Base-by-base conservation (phyloP, 257 asterid species). In the Lycium barbarum region DNA sequence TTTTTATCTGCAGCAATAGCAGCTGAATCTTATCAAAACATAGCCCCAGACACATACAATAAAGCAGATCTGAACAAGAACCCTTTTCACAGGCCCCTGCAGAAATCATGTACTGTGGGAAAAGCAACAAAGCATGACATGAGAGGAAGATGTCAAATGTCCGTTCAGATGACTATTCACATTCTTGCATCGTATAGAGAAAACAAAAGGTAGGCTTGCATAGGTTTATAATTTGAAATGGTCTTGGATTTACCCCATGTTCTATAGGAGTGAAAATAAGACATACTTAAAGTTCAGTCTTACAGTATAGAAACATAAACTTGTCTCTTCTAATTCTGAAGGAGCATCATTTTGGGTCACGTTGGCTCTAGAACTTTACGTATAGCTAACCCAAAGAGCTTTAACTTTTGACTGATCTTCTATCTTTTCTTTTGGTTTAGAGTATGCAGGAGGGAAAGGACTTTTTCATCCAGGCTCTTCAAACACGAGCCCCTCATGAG, bases 1-100 rank as follows among this genome's bases (percentile, higher is more conserved):
- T 90, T 93, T 89, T 94, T 95, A 86, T 95, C 99, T 95, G 92
- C 62, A 73, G 67, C 40, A 26, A 79, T 80, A 68, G 14, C 65
- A 74, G 55, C 38, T 73, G 88, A 73, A 79, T 83, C 72, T 22
- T 79, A 83, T 67, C 81, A 87, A 45, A 78, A 83, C 80, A 55
- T 71, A 73, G 22, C 57, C 43, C 12, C 45, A 2, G 20, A 35
- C 17, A 35, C 17, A 36, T 62, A 38, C 9, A 54, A 51, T 33
- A 54, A 36, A 83, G 20, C 33, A 51, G 84, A 65, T 83, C 33
- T 3, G 67, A 51, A 33, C 1, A 40, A 67, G 59, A 66, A 49
- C 49, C 67, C 12, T 40, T 47, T 63, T 49, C 65, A 54, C n/a
- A 51, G 15, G 51, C 63, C 47, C 61, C 78, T 65, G 11, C 80